Base-by-base conservation (phyloP, 768 basidiomycete species). In the Rubroboletus pulcherrimus region DNA sequence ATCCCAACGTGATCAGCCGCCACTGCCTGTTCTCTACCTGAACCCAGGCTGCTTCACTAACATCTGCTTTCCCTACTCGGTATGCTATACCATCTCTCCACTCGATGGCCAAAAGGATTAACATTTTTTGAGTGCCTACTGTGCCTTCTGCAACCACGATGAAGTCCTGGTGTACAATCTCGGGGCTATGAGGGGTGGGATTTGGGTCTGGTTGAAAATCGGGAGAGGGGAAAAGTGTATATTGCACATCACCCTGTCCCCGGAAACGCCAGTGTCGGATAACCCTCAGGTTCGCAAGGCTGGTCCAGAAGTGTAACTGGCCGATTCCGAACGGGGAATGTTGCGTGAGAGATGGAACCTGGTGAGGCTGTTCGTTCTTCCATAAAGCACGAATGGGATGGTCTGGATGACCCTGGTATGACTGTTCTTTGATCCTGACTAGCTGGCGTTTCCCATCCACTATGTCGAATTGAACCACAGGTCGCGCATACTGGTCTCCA, bases 251-350 rank as follows among this genome's bases (percentile, higher is more conserved):
- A 21, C 33, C 52, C 6, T 17, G 31, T 6, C 46, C 51, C 1
- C 2, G 0, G 7, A 12, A 21, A n/a, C 37, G 30, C 39, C 29
- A 11, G 1, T 21, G 5, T 38, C 56, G 56, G n/a, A 45, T 9
- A 0, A 10, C 41, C 17, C 12, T 50, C 31, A 51, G 3, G 14
- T 43, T 61, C 5, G 51, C 63, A 40, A 43, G 4, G 29, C 53
- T 55, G 5, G 63, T 64, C 63, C 63, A 63, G 17, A 64, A 63
- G 26, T 24, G 29, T 8, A 63, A 19, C 2, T 49, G 63, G 8
- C 63, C 63, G 2, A 53, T 34, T 34, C 1, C 40, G 1, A 9
- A 11, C 3, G 12, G 5, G 15, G 51, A 11, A 4, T 19, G 14
- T 10, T 26, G 30, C 2, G 37, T 7, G 14, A 17, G 33, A 11